Conservation (phyloP, 1,284 basidiomycete genomes). For the Pseudozyma hubeiensis region DNA sequence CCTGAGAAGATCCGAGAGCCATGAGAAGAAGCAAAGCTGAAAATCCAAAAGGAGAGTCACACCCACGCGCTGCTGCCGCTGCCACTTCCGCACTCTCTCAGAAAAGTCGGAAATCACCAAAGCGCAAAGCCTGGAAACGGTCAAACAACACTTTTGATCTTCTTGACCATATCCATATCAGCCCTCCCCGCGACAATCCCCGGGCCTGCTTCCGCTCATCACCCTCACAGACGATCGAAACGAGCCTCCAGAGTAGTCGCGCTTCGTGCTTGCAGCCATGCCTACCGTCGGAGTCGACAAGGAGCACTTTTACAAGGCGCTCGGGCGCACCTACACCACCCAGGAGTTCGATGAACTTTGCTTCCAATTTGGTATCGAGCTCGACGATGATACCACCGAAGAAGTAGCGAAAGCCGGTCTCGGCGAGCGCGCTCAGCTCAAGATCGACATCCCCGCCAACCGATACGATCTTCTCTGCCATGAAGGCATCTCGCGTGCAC, state of each 20-base stretch:
- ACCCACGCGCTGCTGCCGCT: neutral
- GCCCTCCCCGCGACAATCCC: neutral
- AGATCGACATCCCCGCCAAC: constrained; percentile 98
- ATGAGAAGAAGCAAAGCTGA: constrained; percentile 10
- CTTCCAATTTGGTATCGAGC: constrained; percentile 96
- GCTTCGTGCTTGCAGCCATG: constrained; percentile 72
- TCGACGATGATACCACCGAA: constrained; percentile 97
- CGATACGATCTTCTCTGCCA: constrained; percentile 96
- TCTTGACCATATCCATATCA: constrained; percentile 5
- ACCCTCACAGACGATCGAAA: no score
- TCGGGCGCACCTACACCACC: constrained; percentile 80
- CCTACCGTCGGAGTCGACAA: constrained; percentile 96
- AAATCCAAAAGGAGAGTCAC: constrained; percentile 4
- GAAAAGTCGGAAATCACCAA: constrained; percentile 1
- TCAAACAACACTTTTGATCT: neutral
- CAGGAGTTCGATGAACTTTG: constrained; percentile 93
- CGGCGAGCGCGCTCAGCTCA: constrained; percentile 91
- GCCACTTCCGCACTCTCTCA: no score
- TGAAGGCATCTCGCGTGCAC: constrained; percentile 90
- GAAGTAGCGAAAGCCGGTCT: constrained; percentile 80
- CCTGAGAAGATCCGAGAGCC: constrained; percentile 22
- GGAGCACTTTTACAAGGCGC: constrained; percentile 87
- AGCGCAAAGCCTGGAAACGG: neutral
- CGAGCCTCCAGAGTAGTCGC: neutral
- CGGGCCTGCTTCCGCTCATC: neutral